Base-by-base conservation (phyloP, 306 rosid genomes). In the Mucuna pruriens region DNA sequence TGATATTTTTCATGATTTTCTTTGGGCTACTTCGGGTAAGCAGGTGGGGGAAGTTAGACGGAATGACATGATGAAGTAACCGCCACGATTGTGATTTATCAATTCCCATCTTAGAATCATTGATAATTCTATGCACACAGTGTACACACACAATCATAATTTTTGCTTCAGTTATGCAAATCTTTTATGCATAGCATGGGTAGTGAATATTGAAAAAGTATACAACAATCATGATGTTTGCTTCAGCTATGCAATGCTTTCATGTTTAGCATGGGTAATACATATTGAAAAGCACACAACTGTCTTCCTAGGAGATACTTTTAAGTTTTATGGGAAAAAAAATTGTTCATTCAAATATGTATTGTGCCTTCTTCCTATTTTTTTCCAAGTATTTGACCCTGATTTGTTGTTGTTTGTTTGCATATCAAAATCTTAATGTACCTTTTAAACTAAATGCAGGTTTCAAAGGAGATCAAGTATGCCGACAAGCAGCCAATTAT, bases 401-500 rank as follows among this genome's bases (percentile, higher is more conserved):
- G 10, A 49, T 61, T 13, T 60, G 60, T 12, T 34, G 10, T 31
- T 63, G 4, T 45, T 68, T 62, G 8, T 65, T 42, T 78, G 11
- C 57, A 46, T 69, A 65, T 68, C 79, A 11, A 78, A 16, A 45
- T 77, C 69, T 80, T 65, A 70, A 70, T 79, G 10, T 78, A 74
- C 42, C 39, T 66, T 34, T 19, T 17, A 60, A 77, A 70, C 22
- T 11, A 55, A 74, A 44, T 86, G 82, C 88, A 93, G 99, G 97
- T 95, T 85, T 95, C 99, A 33, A 95, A 95, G 87, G 99, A 93
- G 84, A 90, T 95, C 74, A 95, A 91, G 86, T 95, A 91, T 79
- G 99, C 99, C 2, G 99, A 95, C 87, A 95, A 91, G 87, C 98
- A 90, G 88, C 98, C 97, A 82, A 82, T 95, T 82, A 82, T 95